Evolutionary conservation across 2,329 filamentous ascomycete genomes (phyloP), one percentile per base, ranked within the genome.

Genomic region (Epichloe aotearoae): DNA sequence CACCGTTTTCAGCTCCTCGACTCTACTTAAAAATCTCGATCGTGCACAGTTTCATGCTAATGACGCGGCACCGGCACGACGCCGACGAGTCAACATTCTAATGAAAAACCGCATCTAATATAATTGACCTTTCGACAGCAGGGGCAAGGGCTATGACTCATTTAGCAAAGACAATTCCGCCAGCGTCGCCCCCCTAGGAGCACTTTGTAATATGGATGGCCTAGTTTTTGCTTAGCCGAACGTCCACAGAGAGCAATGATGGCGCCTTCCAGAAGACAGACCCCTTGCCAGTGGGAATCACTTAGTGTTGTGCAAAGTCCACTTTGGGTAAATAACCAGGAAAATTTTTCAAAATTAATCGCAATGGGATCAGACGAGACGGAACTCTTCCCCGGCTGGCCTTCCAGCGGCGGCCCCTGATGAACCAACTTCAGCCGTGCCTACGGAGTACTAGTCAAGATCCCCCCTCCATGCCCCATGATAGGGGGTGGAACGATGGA

Each of bases 341-440:
- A 56, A 58, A 58, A 53, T 47, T 55, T 51, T 58, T 57, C 62
- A 54, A 64, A 62, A 64, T 65, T 62, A 64, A 55, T 53, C 49
- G 51, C 57, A 56, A 55, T 53, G 54, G 49, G 17, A 41, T 41
- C 47, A 55, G 53, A 58, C 53, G 53, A 45, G 41, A 54, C 62
- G 63, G 62, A 64, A 64, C 58, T 40, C 23, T 58, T 65, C 62
- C 62, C 63, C 62, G 64, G 63, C 23, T 47, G 36, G 14, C 36
- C 36, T 38, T 38, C 14, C 14, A 38, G 36, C 5, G 2, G 14
- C 5, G n/a, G 14, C 36, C 36, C 36, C 36, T 17, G 39, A 40
- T 49, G 39, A 12, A 43, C 23, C 10, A 43, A 17, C 17, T 38
- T 36, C 36, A 6, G 47, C 38, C 26, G 38, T 36, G 37, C 38